Conservation (phyloP, 1,284 basidiomycete genomes). For the Phenoliferia sp. region DNA sequence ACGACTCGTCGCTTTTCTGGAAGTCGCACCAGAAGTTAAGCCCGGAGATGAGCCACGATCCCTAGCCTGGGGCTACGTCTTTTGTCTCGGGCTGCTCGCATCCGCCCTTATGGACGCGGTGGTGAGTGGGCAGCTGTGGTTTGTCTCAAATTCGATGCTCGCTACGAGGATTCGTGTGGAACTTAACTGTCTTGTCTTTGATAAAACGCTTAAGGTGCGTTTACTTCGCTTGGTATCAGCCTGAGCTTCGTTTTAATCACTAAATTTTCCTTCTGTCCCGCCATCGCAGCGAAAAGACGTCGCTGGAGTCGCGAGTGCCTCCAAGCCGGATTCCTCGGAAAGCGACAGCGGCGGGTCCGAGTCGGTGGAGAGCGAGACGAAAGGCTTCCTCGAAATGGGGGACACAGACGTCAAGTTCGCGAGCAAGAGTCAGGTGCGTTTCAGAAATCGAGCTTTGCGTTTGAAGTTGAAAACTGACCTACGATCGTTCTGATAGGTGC, state of each 20-base stretch:
- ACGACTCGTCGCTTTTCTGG: slow-evolving; percentile 65
- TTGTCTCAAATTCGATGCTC: slow-evolving; percentile 54
- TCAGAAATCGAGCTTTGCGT: slow-evolving; percentile 58
- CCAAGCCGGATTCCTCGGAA: slow-evolving; percentile 33
- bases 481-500: slow-evolving; percentile 45
- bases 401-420: slow-evolving; percentile 50
- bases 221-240: too few species aligned
- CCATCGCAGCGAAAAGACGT: slow-evolving; percentile 32
- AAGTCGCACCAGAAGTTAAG: slow-evolving; percentile 39
- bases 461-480: not conserved
- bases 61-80: slow-evolving; percentile 47
- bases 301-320: slow-evolving; percentile 32
- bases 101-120: slow-evolving; percentile 57
- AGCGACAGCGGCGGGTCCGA: slow-evolving; percentile 30
- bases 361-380: slow-evolving; percentile 17
- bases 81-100: slow-evolving; percentile 57
- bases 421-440: slow-evolving; percentile 10
- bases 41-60: not conserved
- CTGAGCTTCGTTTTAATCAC: too few species aligned
- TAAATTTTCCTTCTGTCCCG: too few species aligned
- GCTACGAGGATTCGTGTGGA: slow-evolving; percentile 57
- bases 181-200: slow-evolving; percentile 78
- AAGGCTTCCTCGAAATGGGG: slow-evolving; percentile 49
- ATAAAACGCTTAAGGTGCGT: slow-evolving; percentile 64
- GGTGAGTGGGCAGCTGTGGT: slow-evolving; percentile 42